Base-by-base conservation (phyloP, 2,329 filamentous ascomycete species). In the Xylaria arbuscula region DNA sequence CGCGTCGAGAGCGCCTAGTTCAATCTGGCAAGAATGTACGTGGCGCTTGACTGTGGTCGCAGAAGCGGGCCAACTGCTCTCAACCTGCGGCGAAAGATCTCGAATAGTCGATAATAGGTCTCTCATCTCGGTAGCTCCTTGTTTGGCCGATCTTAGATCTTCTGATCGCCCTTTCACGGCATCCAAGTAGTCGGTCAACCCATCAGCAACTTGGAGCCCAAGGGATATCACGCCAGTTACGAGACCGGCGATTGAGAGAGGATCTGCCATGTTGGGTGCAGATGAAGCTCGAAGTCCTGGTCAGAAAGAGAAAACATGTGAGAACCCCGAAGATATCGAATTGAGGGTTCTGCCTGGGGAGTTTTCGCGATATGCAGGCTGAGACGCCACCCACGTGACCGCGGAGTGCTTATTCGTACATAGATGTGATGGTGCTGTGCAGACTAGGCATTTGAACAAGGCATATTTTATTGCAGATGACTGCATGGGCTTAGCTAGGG, bases 221-320 rank as follows among this genome's bases (percentile, higher is more conserved):
- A 72, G 71, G 11, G 71, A 72, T n/a, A 72, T 47, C 28, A 72
- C 62, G 9, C 71, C 60, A 22, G 58, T 36, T 1, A 40, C 63
- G 1, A 71, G 61, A 28, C 66, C 70, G 8, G 68, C 68, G 3
- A 72, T n/a, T 15, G 67, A 72, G 1, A 72, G 34, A 2, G 69
- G 67, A 13, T 73, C 71, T n/a, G 63, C 68, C 70, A 72, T 72
- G 7, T 32, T 2, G 8, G 19, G 11, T 15, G 15, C 9, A 45
- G 15, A 28, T 55, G 28, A 48, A 45, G 38, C 22, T 45, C n/a
- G n/a, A 40, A 11, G 36, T 24, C 28, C n/a, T n/a, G 8, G 13
- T 24, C n/a, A 24, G 7, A 17, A 40, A 22, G 11, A 15, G 19
- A 9, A 7, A 36, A 1, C 10, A 15, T 36, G 48, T 40, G 22